phyloP scores from a whole-genome alignment of 2,329 filamentous ascomycete species.

The Fusarium luffae region DNA sequence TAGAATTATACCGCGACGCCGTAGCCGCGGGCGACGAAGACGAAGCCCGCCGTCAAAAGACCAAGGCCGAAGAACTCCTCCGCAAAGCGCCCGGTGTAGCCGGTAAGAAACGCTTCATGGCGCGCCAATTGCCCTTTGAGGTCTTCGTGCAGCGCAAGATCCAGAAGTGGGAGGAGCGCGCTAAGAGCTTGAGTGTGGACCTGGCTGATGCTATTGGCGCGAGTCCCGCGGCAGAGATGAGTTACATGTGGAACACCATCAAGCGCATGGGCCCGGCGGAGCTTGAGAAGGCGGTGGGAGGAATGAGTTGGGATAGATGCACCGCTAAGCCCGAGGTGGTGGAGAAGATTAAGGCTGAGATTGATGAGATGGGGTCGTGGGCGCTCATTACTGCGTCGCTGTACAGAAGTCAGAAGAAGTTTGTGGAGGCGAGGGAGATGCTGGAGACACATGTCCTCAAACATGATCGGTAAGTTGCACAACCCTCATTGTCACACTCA shows the following conservation, averaged over 20 bases:
- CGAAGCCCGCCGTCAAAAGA: slow-evolving; percentile 67
- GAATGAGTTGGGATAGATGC: slow-evolving; percentile 74
- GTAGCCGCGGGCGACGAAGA: slow-evolving; percentile 52
- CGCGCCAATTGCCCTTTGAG: slow-evolving; percentile 89
- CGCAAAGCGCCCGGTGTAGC: slow-evolving; percentile 77
- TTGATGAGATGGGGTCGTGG: slow-evolving; percentile 72
- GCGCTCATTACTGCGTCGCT: slow-evolving; percentile 75
- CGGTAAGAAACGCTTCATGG: slow-evolving; percentile 91
- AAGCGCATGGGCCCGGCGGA: slow-evolving; percentile 79
- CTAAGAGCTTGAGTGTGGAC: slow-evolving; percentile 72
- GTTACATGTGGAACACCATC: slow-evolving; percentile 91
- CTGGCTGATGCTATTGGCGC: slow-evolving; percentile 84
- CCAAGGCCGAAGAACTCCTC: slow-evolving; percentile 75
- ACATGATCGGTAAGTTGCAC: slow-evolving; percentile 66
- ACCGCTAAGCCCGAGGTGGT: slow-evolving; percentile 57
- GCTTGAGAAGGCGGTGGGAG: slow-evolving; percentile 70
- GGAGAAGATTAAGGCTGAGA: slow-evolving; percentile 61
- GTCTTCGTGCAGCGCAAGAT: slow-evolving; percentile 85
- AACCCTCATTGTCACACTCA: rapidly evolving
- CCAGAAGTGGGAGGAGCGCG: slow-evolving; percentile 85
- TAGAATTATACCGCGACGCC: slow-evolving; percentile 81
- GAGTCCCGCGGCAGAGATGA: slow-evolving; percentile 88
- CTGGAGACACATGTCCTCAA: slow-evolving; percentile 73
- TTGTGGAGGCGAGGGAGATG: slow-evolving; percentile 72
- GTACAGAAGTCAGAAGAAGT: slow-evolving; percentile 70